Conservation (phyloP, 192 early-diverging fungal genomes). For the Cladochytrium replicatum region DNA sequence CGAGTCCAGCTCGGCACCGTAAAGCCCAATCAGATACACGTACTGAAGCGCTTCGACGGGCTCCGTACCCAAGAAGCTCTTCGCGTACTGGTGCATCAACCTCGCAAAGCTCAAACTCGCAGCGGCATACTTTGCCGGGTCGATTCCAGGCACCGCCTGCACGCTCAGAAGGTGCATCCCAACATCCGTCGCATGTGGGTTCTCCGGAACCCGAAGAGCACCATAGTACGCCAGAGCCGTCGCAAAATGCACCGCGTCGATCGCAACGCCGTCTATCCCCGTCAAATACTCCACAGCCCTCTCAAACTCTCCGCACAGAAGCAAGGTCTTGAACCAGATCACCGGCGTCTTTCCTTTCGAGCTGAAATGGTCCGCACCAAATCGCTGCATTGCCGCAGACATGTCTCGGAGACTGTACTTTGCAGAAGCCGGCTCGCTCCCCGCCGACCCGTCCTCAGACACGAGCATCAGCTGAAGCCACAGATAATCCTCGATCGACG, state of each 20-base stretch:
- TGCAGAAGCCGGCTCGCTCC: conserved; percentile 33
- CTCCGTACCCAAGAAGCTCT: conserved; percentile 25
- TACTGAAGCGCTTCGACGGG: conserved; percentile 53
- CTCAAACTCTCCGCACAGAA: conserved; percentile 89
- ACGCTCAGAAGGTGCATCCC: conserved; percentile 7
- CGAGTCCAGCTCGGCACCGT: conserved; percentile 20
- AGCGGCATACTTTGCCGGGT: conserved; percentile 1
- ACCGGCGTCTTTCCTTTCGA: conserved; percentile 56
- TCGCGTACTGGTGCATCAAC: conserved; percentile 36
- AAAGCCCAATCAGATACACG: conserved; percentile 48
- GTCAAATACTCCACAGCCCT: conserved; percentile 66
- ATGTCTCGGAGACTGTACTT: conserved; percentile 58
- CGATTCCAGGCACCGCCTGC: background rate
- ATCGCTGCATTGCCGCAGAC: conserved; percentile 52
- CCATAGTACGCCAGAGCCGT: conserved; percentile 72
- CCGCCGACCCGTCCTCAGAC: conserved; percentile 36
- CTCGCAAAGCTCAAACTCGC: conserved; percentile 35
- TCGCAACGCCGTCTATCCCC: conserved; percentile 43
- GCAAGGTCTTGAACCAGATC: conserved; percentile 70
- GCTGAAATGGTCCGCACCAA: conserved; percentile 63
- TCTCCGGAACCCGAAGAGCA: conserved; percentile 58
- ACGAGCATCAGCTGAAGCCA: conserved; percentile 81
- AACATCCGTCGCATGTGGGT: conserved; percentile 30
- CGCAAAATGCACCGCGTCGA: conserved; percentile 89
- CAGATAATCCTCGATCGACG: conserved; percentile 83